Percentiles rank a stretch among this genome's conserved stretches.
phyloP scores from a whole-genome alignment of 352 stramenopile species.

The Phytophthora colocasiae region DNA sequence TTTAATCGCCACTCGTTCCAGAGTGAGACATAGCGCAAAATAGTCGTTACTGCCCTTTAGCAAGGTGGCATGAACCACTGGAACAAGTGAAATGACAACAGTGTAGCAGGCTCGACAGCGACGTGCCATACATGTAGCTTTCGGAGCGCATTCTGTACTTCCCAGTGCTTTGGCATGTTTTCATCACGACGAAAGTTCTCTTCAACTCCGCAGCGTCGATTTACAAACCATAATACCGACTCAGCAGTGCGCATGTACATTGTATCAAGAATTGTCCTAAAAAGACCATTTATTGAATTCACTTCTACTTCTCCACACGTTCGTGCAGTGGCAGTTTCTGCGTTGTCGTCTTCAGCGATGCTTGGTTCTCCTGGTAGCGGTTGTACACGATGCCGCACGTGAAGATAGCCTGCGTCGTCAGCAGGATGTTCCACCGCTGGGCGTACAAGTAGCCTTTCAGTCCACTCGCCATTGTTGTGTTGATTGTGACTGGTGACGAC shows the following conservation, averaged over 20 bases:
- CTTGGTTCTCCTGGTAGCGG: slow-evolving; percentile 49
- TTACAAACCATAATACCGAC: too few relatives aligned
- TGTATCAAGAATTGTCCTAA: not conserved
- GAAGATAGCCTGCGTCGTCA: slow-evolving; percentile 76
- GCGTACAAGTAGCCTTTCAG: slow-evolving; percentile 66
- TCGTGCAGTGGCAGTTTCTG: slow-evolving; percentile 15
- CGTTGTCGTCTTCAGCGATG: not conserved
- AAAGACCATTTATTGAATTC: slow-evolving; percentile 12
- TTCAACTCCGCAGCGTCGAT: too few relatives aligned
- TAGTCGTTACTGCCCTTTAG: too few relatives aligned
- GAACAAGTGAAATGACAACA: too few relatives aligned
- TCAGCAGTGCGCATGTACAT: not conserved
- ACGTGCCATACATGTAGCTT: too few relatives aligned
- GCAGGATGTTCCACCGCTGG: slow-evolving; percentile 81
- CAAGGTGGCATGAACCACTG: too few relatives aligned
- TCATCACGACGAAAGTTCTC: too few relatives aligned
- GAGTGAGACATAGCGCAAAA: too few relatives aligned
- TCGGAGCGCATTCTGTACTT: too few relatives aligned
- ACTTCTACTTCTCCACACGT: slow-evolving; percentile 21
- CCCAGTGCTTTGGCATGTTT: too few relatives aligned
- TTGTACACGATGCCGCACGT: slow-evolving; percentile 70
- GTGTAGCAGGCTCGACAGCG: too few relatives aligned
- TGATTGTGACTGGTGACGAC: not conserved
- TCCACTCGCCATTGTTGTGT: slow-evolving; percentile 39
- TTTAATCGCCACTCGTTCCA: too few relatives aligned